A percentile compares a stretch with the other conserved stretches of the same genome.
Evolutionary conservation across 2,329 filamentous ascomycete species (phyloP).

Genomic region (Colletotrichum godetiae): DNA sequence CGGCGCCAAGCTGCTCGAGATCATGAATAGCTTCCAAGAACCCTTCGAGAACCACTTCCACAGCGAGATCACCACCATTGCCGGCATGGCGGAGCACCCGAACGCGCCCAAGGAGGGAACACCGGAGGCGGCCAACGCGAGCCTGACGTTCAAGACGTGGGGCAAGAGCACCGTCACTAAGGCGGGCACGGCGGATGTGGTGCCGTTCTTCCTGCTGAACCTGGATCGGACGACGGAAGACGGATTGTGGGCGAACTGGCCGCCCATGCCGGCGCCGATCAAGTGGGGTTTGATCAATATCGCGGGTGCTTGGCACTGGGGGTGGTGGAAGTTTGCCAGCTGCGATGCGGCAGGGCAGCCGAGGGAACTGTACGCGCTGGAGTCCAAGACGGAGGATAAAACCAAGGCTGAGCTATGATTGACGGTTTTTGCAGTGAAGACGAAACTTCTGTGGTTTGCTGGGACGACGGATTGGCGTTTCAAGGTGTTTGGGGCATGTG

Average conservation of each 20-base stretch:
- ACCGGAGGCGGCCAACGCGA: constrained; percentile 56
- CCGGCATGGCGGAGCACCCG: constrained; percentile 60
- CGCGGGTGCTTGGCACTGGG: constrained; percentile 64
- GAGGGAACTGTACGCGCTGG: constrained; percentile 64
- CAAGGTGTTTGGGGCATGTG: not conserved
- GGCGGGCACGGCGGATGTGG: constrained; percentile 67
- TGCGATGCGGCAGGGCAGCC: constrained; percentile 66
- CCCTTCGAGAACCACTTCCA: constrained; percentile 67
- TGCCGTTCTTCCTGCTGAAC: constrained; percentile 74
- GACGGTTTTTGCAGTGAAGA: not conserved
- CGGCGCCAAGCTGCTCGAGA: constrained; percentile 54
- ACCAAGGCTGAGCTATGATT: constrained; percentile 21
- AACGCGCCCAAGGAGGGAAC: constrained; percentile 61
- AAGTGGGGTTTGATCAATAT: constrained; percentile 70
- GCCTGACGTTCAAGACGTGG: constrained; percentile 67
- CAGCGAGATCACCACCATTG: constrained; percentile 64
- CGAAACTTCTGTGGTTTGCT: not conserved
- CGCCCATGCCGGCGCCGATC: constrained; percentile 71
- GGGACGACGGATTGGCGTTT: constrained; percentile 5
- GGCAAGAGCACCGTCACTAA: constrained; percentile 73
- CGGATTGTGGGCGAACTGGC: constrained; percentile 71
- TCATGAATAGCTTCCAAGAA: constrained; percentile 63
- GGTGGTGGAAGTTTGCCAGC: constrained; percentile 74
- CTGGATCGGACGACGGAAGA: constrained; percentile 69
- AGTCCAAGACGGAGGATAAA: constrained; percentile 28